These are phyloP conservation scores for Benincasa hispida DNA, from an alignment of 306 rosid species.

Conservation along the genomic window DNA sequence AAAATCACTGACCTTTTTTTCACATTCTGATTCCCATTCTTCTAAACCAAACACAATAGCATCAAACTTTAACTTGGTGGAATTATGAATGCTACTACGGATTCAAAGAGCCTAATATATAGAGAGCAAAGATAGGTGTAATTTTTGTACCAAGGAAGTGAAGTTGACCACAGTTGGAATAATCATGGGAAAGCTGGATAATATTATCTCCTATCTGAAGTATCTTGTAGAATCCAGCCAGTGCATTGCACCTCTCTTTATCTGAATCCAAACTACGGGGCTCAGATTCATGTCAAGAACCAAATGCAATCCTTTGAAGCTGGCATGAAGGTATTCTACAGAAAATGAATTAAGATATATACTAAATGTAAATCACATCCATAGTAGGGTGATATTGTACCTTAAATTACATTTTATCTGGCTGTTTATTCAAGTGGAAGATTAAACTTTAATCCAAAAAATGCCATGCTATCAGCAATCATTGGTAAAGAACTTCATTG, in stretches of 20 bases:
- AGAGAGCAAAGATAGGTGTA: background rate
- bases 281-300: background rate
- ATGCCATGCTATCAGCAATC: background rate
- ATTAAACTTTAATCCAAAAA: background rate
- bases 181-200: background rate
- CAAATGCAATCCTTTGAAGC: background rate
- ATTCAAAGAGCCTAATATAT: background rate
- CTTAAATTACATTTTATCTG: background rate
- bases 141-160: constrained; percentile 1
- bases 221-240: background rate
- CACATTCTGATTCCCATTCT: background rate
- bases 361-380: background rate
- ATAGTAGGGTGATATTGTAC: background rate
- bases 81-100: background rate
- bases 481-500: background rate
- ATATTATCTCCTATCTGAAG: background rate
- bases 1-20: background rate
- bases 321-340: background rate
- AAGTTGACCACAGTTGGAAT: background rate
- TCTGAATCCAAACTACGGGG: background rate
- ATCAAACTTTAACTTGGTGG: background rate
- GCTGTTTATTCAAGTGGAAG: background rate
- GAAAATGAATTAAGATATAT: background rate
- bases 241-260: background rate
- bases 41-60: background rate